Percentiles rank a stretch among this genome's conserved stretches.
phyloP scores from a whole-genome alignment of 768 basidiomycete genomes.

The Trametopsis cervina region DNA sequence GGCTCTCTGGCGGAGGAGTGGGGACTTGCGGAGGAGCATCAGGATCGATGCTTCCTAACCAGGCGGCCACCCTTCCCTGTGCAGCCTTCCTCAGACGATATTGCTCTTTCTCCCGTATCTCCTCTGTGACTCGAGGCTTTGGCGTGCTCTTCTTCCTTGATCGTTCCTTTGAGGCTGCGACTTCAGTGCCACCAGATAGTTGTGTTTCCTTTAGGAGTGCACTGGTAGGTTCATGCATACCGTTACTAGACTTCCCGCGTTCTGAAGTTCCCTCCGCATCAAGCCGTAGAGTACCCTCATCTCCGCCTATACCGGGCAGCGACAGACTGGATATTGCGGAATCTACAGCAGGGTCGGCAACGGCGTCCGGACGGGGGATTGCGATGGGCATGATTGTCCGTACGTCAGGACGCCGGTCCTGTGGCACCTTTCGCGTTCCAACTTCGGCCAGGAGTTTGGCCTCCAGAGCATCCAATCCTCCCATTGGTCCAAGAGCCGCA shows the following conservation, averaged over 20 bases:
- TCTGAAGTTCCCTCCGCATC: conserved; percentile 3
- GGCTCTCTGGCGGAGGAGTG: conserved; percentile 1
- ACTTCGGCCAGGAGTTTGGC: conserved; percentile 62
- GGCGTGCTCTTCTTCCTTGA: conserved; percentile 18
- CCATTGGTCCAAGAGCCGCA: conserved; percentile 4
- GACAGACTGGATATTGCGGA: conserved; percentile 43
- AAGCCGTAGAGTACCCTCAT: conserved; percentile 12
- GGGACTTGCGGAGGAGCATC: conserved; percentile 38
- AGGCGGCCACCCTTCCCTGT: conserved; percentile 71
- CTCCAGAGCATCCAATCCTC: conserved; percentile 60
- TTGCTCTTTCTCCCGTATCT: conserved; percentile 29
- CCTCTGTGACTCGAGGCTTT: conserved; percentile 7
- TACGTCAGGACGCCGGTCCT: conserved; percentile 26
- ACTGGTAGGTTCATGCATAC: conserved; percentile 9
- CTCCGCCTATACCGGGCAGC: conserved; percentile 25
- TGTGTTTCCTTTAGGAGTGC: not conserved
- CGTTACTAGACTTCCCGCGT: conserved; percentile 12
- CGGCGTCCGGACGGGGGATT: conserved; percentile 24
- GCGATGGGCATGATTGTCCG: conserved; percentile 32
- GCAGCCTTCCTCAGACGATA: conserved; percentile 38
- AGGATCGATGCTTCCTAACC: conserved; percentile 63
- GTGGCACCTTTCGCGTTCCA: conserved; percentile 49
- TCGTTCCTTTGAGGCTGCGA: conserved; percentile 14
- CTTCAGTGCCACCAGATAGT: conserved; percentile 7
- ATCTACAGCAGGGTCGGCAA: conserved; percentile 29